phyloP scores from a whole-genome alignment of 2,329 filamentous ascomycete species.

The Fusarium sp. region DNA sequence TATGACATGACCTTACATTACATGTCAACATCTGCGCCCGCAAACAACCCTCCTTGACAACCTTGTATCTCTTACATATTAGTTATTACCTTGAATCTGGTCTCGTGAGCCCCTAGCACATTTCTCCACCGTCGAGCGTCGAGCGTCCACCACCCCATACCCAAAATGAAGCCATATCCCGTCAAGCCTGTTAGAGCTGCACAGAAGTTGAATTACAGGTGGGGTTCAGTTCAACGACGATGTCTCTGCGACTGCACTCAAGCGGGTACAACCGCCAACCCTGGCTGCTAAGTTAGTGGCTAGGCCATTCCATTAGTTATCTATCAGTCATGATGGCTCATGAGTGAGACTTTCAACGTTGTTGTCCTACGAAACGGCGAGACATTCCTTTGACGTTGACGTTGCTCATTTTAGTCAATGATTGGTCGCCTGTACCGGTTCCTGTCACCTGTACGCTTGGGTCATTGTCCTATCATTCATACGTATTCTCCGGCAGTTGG shows the following conservation, averaged over 20 bases:
- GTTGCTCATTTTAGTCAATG: not conserved
- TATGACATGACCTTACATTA: not conserved
- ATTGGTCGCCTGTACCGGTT: slow-evolving; percentile 1
- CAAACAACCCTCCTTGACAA: slow-evolving; percentile 1
- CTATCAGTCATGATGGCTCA: slow-evolving; percentile 8
- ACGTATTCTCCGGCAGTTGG: slow-evolving; percentile 16
- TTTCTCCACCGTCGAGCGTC: slow-evolving; percentile 20
- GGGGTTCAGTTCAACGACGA: slow-evolving; percentile 30
- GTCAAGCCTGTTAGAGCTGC: slow-evolving; percentile 19
- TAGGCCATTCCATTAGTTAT: not conserved
- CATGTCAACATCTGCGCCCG: slow-evolving; percentile 9
- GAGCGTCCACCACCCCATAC: slow-evolving; percentile 26
- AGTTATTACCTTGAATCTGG: slow-evolving; percentile 14
- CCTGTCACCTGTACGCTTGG: not conserved
- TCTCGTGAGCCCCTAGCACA: slow-evolving; percentile 29
- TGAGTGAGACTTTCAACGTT: slow-evolving; percentile 5
- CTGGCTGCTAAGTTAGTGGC: not conserved
- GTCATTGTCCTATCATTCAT: not conserved
- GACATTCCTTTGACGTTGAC: not conserved
- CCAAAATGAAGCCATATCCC: slow-evolving; percentile 28
- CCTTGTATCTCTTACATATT: slow-evolving; percentile 7
- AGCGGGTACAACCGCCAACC: slow-evolving; percentile 31
- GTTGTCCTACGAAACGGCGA: slow-evolving; percentile 9
- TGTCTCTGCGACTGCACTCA: slow-evolving; percentile 15
- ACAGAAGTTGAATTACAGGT: slow-evolving; percentile 28